Base-by-base conservation (phyloP, 2,329 filamentous ascomycete genomes). In the Fusarium oxysporum region DNA sequence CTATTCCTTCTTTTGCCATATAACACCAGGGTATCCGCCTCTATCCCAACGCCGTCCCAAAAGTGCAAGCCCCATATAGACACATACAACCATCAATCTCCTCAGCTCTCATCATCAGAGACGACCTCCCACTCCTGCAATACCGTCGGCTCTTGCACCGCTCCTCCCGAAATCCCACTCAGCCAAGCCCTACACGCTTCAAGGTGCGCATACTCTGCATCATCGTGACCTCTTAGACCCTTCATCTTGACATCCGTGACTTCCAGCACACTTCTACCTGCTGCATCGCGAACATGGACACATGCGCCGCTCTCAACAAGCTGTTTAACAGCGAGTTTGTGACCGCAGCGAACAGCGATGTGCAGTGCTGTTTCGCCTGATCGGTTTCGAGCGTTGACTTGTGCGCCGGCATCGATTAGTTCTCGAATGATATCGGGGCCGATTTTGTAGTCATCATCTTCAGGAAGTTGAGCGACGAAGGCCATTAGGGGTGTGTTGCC, bases 401-500 rank as follows among this genome's bases (percentile, higher is more conserved):
- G 77, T 0, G 86, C 87, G 2, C 86, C 85, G 0, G 76, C 77
- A 0, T 78, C 64, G 23, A 88, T 71, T 1, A 90, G 82, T 1
- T 80, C 74, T 57, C 82, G 78, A 8, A 90, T 78, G 11, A 89
- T 85, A 8, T 76, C 68, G 3, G 87, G 84, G 1, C 86, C 84
- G 23, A 80, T 72, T 71, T 82, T 85, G 74, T 88, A 85, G 71
- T 87, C 85, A 30, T 87, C 85, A 28, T 88, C 85, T 70, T 86
- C 85, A 4, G 85, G 82, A 3, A 87, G 82, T 55, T 88, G 82
- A 1, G 83, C 81, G 16, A 86, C 84, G 72, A 90, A 90, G 0
- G 85, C 82, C 84, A 89, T 89, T 19, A 90, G 83, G 2, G 87
- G 86, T 1, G 88, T 89, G 74, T 85, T 84, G 41, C 88, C 88